Conservation (phyloP, 768 basidiomycete genomes). For the Cystobasidium ongulense region DNA sequence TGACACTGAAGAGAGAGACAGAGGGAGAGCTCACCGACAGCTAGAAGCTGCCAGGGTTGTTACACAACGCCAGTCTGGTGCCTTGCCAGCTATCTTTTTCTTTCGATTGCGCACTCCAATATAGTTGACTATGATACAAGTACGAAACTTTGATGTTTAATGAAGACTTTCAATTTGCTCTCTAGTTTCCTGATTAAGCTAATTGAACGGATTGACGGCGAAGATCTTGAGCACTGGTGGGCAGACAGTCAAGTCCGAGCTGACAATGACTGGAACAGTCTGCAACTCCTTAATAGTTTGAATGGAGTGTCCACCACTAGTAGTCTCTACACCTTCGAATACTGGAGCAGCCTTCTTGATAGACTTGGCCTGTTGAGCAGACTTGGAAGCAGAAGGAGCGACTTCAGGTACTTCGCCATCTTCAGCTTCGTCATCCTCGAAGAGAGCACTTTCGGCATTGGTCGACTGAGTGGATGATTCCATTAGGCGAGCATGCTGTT, state of each 20-base stretch:
- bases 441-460: constrained; percentile 76
- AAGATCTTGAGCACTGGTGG: constrained; percentile 30
- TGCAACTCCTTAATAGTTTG: constrained; percentile 90
- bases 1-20: too few relatives aligned
- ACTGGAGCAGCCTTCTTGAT: constrained; percentile 64
- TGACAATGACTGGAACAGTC: constrained; percentile 49
- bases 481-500: constrained; percentile 84
- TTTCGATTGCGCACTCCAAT: too few relatives aligned
- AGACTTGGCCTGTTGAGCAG: constrained; percentile 69
- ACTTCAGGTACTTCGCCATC: constrained; percentile 45
- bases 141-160: too few relatives aligned
- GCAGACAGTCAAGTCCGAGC: constrained; percentile 33
- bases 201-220: constrained; percentile 21
- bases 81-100: too few relatives aligned
- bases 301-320: constrained; percentile 74
- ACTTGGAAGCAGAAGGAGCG: constrained; percentile 46
- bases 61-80: too few relatives aligned
- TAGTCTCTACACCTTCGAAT: constrained; percentile 74
- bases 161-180: too few relatives aligned
- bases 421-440: constrained; percentile 70
- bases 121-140: too few relatives aligned
- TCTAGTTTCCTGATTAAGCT: background rate
- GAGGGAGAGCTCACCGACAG: too few relatives aligned
- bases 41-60: too few relatives aligned
- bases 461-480: constrained; percentile 76